These are phyloP conservation scores for Penicillium fuscoglaucum DNA, from an alignment of 2,329 filamentous ascomycete genomes.

Conservation along the genomic window DNA sequence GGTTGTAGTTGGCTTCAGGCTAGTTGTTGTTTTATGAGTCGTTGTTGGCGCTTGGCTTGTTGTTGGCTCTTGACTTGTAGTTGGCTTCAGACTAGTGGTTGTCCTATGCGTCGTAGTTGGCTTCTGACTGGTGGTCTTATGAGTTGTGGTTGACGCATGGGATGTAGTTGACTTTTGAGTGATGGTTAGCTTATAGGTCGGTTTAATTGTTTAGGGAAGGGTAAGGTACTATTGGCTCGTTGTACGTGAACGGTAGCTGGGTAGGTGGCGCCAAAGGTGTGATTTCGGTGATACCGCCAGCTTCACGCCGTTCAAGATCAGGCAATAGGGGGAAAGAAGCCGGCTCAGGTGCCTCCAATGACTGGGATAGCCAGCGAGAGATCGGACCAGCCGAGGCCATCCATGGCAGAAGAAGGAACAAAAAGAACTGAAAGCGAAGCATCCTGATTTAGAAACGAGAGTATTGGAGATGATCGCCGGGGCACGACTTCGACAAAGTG, in stretches of 20 bases:
- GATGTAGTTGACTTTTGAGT: not conserved
- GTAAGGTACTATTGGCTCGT: not conserved
- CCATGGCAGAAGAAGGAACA: conserved; percentile 18
- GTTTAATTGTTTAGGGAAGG: not conserved
- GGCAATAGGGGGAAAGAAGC: not conserved
- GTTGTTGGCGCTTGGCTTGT: not conserved
- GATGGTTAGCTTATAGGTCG: not conserved
- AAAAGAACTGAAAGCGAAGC: conserved; percentile 14
- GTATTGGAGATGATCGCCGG: not conserved
- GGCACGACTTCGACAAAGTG: not conserved
- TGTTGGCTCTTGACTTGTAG: not conserved
- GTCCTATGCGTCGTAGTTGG: not conserved
- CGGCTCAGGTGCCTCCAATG: conserved; percentile 1
- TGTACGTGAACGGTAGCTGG: not conserved
- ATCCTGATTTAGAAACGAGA: conserved; percentile 16
- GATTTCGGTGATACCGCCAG: not conserved
- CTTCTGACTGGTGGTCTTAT: not conserved
- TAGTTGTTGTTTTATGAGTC: too few species aligned
- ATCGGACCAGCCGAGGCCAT: conserved; percentile 31
- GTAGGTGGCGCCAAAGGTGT: not conserved
- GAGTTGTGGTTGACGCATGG: not conserved
- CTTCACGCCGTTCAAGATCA: conserved; percentile 1
- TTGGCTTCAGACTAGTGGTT: not conserved
- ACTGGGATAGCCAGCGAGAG: conserved; percentile 16
- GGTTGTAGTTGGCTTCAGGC: not conserved